Evolutionary conservation across 805 yeast species (phyloP), one percentile per base, ranked within the genome.

Genomic region (Candida multigemmis): DNA sequence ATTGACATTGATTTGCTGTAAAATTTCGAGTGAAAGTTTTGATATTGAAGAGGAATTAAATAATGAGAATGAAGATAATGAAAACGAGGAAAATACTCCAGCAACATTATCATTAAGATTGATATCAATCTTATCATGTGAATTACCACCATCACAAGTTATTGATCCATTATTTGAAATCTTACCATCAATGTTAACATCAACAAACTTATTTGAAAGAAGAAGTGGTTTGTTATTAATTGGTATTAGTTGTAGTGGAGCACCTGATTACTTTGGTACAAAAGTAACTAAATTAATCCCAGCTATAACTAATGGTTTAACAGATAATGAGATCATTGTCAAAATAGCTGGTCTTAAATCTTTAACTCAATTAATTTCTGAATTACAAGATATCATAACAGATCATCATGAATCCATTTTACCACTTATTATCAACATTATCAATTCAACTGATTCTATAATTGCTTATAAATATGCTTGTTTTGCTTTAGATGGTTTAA

Each of bases 141-240:
- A 79, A 46, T 66, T 91, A 44, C 96, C 99, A 28, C 95, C 97
- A 26, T 72, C 85, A 22, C 98, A 91, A 55, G 94, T 83, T 31
- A 76, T 87, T 38, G 70, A 66, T 37, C 89, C 95, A 23, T 67
- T 89, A 36, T 65, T 85, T 35, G 82, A 75, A 38, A 71, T 68
- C 38, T 53, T 82, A 36, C 68, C 72, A 23, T 48, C 68, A 23
- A 56, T 77, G 65, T 52, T 77, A 35, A 21, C 44, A 16, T 56
- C 72, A 25, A 71, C 87, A 11, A 74, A 83, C 50, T 67, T 69
- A 35, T 77, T 71, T 38, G 85, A 81, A 60, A 77, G 93, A 63
- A 77, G 96, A 60, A 96, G 93, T 33, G 91, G 81, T 30, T 65
- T 86, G 27, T 63, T 84, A 42, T 72, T 94, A 18, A 61, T 91